Evolutionary conservation across 192 early-diverging fungal genomes (phyloP).

Genomic region (Geosiphon pyriformis): DNA sequence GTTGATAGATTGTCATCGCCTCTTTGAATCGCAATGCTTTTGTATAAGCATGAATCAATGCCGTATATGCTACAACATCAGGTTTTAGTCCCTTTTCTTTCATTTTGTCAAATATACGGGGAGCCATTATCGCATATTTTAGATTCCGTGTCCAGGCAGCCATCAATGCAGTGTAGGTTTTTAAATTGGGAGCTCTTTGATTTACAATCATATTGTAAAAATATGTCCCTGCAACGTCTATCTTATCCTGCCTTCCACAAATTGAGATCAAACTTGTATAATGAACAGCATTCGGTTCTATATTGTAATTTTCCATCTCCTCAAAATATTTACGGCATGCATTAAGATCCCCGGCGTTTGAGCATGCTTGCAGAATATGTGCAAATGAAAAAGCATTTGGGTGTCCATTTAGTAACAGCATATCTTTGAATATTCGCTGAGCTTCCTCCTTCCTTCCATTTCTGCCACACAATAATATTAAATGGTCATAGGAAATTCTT

Average conservation of each 20-base stretch:
- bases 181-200: background rate
- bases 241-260: background rate
- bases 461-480: too few relatives aligned
- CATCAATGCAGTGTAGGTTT: constrained; percentile 8
- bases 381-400: too few relatives aligned
- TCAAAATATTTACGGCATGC: background rate
- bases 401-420: too few relatives aligned
- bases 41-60: constrained; percentile 14
- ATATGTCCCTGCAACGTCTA: background rate
- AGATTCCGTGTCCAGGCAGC: background rate
- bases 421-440: too few relatives aligned
- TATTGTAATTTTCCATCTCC: background rate
- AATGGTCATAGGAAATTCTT: too few relatives aligned
- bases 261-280: constrained; percentile 14
- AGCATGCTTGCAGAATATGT: too few relatives aligned
- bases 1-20: constrained; percentile 12
- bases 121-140: background rate
- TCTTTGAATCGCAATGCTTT: background rate
- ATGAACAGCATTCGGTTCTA: constrained; percentile 4
- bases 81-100: constrained; percentile 5
- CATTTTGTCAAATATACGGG: constrained; percentile 8
- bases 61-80: constrained; percentile 17
- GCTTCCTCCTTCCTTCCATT: too few relatives aligned
- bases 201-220: background rate
- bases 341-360: too few relatives aligned